Percentiles rank a stretch among this genome's conserved stretches.
Conservation (phyloP, 306 rosid species). For the Rosa multiflora region DNA sequence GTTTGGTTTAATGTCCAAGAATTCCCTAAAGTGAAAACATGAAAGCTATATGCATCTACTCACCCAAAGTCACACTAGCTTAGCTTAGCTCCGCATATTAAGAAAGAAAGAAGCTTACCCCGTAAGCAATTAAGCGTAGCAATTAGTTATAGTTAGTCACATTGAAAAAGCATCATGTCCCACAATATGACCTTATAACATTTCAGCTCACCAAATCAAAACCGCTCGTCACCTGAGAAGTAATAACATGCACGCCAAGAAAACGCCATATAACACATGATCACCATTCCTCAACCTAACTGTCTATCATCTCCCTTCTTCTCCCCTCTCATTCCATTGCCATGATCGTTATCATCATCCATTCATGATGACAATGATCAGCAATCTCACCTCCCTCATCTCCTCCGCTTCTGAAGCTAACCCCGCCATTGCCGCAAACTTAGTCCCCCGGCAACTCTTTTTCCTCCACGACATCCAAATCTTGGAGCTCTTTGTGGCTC, state of each 20-base stretch:
- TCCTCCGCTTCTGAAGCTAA: not conserved
- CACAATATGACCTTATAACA: not conserved
- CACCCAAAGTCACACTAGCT: not conserved
- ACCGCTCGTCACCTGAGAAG: slow-evolving; percentile 7
- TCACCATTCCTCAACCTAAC: slow-evolving; percentile 14
- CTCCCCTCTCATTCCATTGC: slow-evolving; percentile 36
- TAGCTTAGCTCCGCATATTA: not conserved
- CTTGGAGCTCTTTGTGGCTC: slow-evolving; percentile 56
- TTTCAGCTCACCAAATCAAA: slow-evolving; percentile 86
- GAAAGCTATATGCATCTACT: not conserved
- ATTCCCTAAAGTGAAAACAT: not conserved
- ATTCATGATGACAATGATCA: slow-evolving; percentile 9
- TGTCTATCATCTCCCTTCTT: not conserved
- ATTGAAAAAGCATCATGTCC: not conserved
- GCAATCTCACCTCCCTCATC: slow-evolving; percentile 30
- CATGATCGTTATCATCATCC: slow-evolving; percentile 25
- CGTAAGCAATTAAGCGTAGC: not conserved
- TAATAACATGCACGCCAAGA: slow-evolving; percentile 59
- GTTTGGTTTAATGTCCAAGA: not conserved
- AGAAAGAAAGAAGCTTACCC: not conserved
- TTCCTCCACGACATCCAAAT: slow-evolving; percentile 47
- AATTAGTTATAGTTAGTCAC: not conserved
- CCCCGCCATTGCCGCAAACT: slow-evolving; percentile 5
- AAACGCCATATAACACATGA: slow-evolving; percentile 41
- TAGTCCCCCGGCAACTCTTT: slow-evolving; percentile 7